phyloP scores from a whole-genome alignment of 2,329 filamentous ascomycete species.

The Thielaviopsis ethacetica region DNA sequence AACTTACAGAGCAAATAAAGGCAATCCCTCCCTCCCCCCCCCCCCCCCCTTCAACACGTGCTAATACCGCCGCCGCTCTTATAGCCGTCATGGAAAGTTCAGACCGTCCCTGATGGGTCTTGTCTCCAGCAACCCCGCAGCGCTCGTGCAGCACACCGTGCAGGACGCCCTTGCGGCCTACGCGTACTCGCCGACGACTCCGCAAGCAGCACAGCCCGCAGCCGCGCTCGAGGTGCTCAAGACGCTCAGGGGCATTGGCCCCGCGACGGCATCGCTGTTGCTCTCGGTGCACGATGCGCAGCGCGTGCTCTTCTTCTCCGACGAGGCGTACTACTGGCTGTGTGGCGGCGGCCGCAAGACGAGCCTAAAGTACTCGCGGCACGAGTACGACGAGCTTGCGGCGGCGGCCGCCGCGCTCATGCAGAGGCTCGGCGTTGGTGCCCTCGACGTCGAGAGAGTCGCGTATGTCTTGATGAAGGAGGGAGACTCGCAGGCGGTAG shows the following conservation, averaged over 20 bases:
- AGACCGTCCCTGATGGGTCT: constrained; percentile 44
- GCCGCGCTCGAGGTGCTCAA: constrained; percentile 38
- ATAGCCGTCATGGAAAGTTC: constrained; percentile 44
- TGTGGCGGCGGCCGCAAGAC: constrained; percentile 34
- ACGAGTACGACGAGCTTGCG: constrained; percentile 49
- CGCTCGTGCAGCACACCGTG: constrained; percentile 30
- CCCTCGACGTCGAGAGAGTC: constrained; percentile 51
- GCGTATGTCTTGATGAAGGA: constrained; percentile 37
- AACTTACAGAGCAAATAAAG: too few relatives aligned
- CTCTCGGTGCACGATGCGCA: constrained; percentile 46
- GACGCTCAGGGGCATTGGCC: constrained; percentile 57
- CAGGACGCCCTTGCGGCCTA: constrained; percentile 34
- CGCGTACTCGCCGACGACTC: constrained; percentile 16
- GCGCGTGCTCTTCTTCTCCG: constrained; percentile 57
- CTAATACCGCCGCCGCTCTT: neutral
- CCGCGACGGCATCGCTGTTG: constrained; percentile 62
- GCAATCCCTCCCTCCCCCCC: too few relatives aligned
- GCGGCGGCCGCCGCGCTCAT: constrained; percentile 25
- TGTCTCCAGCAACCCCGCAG: constrained; percentile 40
- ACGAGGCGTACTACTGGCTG: constrained; percentile 63
- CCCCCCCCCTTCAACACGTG: too few relatives aligned
- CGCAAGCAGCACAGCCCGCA: constrained; percentile 17
- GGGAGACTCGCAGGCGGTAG: constrained; percentile 15
- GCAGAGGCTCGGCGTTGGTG: constrained; percentile 34
- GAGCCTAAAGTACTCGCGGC: constrained; percentile 50